Percentiles rank a stretch among this genome's conserved stretches.
These are phyloP conservation scores for Colletotrichum truncatum DNA, from an alignment of 2,329 filamentous ascomycete genomes.

Conservation along the genomic window DNA sequence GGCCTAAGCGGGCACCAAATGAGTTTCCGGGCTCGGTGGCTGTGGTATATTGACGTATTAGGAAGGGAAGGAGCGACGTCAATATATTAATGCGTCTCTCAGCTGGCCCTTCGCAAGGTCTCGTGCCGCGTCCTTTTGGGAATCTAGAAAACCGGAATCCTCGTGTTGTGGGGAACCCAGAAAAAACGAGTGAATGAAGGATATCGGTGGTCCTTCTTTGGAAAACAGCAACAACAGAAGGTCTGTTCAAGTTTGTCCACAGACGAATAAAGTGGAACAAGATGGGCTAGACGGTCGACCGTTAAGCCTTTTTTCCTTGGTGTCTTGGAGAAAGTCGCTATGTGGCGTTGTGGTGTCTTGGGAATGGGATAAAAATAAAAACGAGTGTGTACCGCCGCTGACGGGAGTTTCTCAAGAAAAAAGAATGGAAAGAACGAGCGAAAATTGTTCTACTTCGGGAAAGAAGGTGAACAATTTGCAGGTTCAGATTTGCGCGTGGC, in stretches of 20 bases:
- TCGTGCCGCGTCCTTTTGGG: slow-evolving; percentile 28
- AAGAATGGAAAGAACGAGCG: slow-evolving; percentile 21
- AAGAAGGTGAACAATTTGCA: not conserved
- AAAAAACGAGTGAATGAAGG: not conserved
- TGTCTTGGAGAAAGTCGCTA: not conserved
- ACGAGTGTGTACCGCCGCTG: slow-evolving; percentile 26
- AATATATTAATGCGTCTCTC: slow-evolving; percentile 27
- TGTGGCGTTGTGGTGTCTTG: slow-evolving; percentile 2
- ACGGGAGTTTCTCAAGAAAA: not conserved
- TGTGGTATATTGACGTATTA: slow-evolving; percentile 11
- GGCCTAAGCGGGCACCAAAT: not conserved
- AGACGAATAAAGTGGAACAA: slow-evolving; percentile 21
- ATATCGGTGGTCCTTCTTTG: not conserved
- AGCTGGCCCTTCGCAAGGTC: slow-evolving; percentile 17
- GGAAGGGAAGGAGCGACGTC: slow-evolving; percentile 21
- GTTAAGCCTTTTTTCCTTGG: not conserved
- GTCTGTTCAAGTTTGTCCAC: not conserved
- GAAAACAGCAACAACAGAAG: not conserved
- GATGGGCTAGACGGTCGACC: not conserved
- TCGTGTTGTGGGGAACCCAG: slow-evolving; percentile 11
- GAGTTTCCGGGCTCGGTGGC: not conserved
- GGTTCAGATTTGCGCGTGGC: not conserved
- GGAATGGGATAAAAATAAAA: slow-evolving; percentile 6
- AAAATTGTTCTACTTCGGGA: not conserved
- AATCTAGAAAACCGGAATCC: slow-evolving; percentile 17